These are phyloP conservation scores for Phialocephala subalpina DNA, from an alignment of 2,329 filamentous ascomycete species.

Conservation along the genomic window DNA sequence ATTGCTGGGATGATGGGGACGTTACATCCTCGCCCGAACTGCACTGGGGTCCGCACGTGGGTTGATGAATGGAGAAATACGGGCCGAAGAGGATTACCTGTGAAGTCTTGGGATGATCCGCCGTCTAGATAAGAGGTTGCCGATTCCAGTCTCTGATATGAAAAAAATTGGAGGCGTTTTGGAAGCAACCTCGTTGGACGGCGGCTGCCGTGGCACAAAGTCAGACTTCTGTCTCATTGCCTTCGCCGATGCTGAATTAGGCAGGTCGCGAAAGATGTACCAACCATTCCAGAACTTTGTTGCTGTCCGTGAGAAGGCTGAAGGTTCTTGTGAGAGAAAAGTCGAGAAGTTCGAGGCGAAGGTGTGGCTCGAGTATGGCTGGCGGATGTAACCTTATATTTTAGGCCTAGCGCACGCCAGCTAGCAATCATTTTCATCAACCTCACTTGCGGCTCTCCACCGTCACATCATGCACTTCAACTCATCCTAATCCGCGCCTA, in stretches of 20 bases:
- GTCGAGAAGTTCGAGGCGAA: not conserved
- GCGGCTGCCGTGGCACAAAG: not conserved
- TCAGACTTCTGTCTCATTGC: not conserved
- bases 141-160: not conserved
- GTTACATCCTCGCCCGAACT: not conserved
- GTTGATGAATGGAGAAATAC: conserved; percentile 1
- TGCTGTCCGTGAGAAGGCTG: not conserved
- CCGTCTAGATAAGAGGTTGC: conserved; percentile 5
- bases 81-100: not conserved
- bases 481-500: not conserved
- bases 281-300: not conserved
- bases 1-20: not conserved
- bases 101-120: conserved; percentile 1
- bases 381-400: not conserved
- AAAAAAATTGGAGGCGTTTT: not conserved
- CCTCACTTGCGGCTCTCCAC: not conserved
- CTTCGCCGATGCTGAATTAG: not conserved
- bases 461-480: not conserved
- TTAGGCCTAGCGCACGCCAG: not conserved
- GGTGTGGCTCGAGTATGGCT: not conserved
- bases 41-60: not conserved
- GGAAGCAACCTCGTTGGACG: not conserved
- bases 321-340: not conserved
- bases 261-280: not conserved
- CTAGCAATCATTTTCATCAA: not conserved